Percentiles rank a stretch among this genome's conserved stretches.
Evolutionary conservation across 1,284 basidiomycete genomes (phyloP).

Genomic region (Irpex sp.): DNA sequence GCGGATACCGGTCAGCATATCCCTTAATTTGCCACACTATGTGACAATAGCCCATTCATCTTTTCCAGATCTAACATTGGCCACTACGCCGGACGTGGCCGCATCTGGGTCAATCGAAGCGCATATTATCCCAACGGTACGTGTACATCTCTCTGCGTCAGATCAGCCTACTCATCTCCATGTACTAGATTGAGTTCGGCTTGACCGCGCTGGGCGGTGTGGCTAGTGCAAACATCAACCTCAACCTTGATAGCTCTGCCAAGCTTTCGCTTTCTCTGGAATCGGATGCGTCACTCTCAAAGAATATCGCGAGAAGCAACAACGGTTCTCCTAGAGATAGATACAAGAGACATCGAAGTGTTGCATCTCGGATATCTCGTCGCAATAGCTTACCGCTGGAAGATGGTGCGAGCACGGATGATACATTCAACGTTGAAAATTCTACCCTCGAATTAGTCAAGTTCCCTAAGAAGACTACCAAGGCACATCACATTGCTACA

Average conservation of each 20-base stretch:
- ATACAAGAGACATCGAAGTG: too few relatives aligned
- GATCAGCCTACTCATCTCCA: not conserved
- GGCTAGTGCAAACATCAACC: constrained; percentile 33
- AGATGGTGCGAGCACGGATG: too few relatives aligned
- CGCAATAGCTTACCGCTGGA: too few relatives aligned
- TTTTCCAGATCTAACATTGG: constrained; percentile 38
- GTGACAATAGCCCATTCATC: constrained; percentile 6
- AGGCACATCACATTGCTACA: not conserved
- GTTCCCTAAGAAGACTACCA: too few relatives aligned
- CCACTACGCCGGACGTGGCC: constrained; percentile 35
- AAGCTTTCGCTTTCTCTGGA: constrained; percentile 25
- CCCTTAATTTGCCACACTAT: not conserved
- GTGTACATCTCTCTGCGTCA: not conserved
- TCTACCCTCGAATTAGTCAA: too few relatives aligned
- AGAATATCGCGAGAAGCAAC: not conserved
- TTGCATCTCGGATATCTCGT: too few relatives aligned
- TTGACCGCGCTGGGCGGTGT: constrained; percentile 32
- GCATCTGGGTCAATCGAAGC: constrained; percentile 39
- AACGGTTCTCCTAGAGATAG: not conserved
- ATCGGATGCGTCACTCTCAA: constrained; percentile 5
- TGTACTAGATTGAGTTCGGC: constrained; percentile 23
- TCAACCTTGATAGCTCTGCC: constrained; percentile 40
- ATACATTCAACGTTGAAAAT: too few relatives aligned
- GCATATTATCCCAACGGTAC: constrained; percentile 44
- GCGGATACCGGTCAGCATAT: constrained; percentile 33